Base-by-base conservation (phyloP, 805 yeast species). In the Lipomyces sp. region DNA sequence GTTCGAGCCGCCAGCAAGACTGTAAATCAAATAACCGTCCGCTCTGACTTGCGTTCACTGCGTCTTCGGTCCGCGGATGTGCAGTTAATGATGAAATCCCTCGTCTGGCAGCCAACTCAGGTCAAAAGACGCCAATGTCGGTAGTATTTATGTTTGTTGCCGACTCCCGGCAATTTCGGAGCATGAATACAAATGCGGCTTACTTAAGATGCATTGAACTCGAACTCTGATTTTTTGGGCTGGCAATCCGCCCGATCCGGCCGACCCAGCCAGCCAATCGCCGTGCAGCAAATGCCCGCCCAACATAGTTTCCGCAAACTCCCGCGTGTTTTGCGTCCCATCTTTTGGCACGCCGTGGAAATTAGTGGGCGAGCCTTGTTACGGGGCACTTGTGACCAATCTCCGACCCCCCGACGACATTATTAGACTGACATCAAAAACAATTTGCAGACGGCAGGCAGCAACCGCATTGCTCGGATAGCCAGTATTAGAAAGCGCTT, bases 181-280 rank as follows among this genome's bases (percentile, higher is more conserved):
- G 48, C 7, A 18, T 18, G 48, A 18, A 37, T 13, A 10, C 15
- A 0, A 11, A 4, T 37, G 24, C 4, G 8, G 39, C 45, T 39
- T 15, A 42, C 48, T 2, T 42, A 15, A 4, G 18, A 13, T 11
- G 45, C 15, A 15, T 39, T 5, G 6, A 24, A 24, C 24, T 15
- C 45, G 48, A 42, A 42, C 48, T 42, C 48, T 42, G 48, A 24
- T 24, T 24, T 42, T 42, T 42, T 13, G 48, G 7, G 42, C 13
- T 37, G 42, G 24, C 39, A 35, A 11, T 13, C 45, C 48, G 48
- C n/a, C 48, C 48, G 48, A 42, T 42, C 48, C 48, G 48, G 48
- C 24, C 18, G 6, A 5, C 18, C 6, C 48, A n/a, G 15, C 48
- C 18, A 18, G 18, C 48, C 48, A 42, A 42, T 42, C 48, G 48